Conservation (phyloP, 2,329 filamentous ascomycete species). For the Plectosphaerella plurivora region DNA sequence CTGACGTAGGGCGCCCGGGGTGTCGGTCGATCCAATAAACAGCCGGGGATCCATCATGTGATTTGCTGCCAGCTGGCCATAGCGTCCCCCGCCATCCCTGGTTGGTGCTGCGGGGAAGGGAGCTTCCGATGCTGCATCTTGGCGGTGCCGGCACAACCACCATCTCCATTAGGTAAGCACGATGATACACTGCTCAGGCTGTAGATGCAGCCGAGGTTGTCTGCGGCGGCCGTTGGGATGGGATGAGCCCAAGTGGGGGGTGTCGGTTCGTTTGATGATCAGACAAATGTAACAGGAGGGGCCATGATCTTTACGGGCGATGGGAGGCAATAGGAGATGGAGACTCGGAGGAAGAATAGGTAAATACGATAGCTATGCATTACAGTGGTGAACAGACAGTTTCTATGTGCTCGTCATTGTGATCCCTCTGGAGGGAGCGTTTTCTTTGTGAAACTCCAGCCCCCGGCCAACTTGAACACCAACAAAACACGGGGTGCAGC, state of each 20-base stretch:
- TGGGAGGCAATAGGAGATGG: too few relatives aligned
- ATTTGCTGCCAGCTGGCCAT: not conserved
- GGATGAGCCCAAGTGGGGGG: too few relatives aligned
- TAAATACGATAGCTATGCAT: constrained; percentile 1
- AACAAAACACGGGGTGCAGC: not conserved
- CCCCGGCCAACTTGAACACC: not conserved
- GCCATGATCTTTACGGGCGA: too few relatives aligned
- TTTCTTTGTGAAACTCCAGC: not conserved
- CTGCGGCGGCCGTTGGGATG: too few relatives aligned
- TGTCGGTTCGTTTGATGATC: too few relatives aligned
- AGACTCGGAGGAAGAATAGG: too few relatives aligned
- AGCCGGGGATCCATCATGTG: not conserved
- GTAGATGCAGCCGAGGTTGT: too few relatives aligned
- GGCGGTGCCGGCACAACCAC: too few relatives aligned
- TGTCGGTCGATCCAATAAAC: not conserved
- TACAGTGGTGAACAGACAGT: constrained; percentile 1
- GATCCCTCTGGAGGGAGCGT: not conserved
- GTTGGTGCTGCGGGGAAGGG: not conserved
- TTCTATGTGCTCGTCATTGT: not conserved
- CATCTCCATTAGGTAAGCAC: too few relatives aligned
- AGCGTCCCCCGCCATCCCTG: not conserved
- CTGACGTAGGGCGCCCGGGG: not conserved
- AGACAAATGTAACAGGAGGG: too few relatives aligned
- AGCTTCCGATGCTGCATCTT: not conserved
- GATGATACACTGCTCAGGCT: too few relatives aligned